Conservation (phyloP, 257 asterid genomes). For the Solanum lignicaule region DNA sequence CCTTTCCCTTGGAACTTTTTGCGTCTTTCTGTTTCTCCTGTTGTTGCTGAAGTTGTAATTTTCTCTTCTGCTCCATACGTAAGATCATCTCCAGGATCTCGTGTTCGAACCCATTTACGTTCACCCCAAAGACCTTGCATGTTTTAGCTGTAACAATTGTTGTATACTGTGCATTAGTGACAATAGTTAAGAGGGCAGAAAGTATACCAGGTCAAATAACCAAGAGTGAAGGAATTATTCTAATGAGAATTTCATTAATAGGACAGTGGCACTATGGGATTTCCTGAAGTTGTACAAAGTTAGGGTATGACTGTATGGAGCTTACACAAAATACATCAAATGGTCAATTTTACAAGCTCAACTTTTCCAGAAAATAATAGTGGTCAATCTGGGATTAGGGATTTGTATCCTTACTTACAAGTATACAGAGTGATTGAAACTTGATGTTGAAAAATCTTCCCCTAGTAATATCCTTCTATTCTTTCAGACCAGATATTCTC, state of each 20-base stretch:
- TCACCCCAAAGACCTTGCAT: too few relatives aligned
- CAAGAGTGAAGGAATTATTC: background rate
- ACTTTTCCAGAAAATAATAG: background rate
- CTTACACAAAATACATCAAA: background rate
- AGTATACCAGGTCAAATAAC: background rate
- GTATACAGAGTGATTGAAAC: background rate
- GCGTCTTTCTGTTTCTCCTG: too few relatives aligned
- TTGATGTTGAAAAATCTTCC: background rate
- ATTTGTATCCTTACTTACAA: background rate
- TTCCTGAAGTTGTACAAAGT: background rate
- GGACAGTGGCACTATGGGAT: background rate
- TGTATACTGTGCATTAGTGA: background rate
- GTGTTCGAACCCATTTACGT: too few relatives aligned
- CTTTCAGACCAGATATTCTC: background rate
- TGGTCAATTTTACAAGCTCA: background rate
- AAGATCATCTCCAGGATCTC: too few relatives aligned
- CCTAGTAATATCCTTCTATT: background rate
- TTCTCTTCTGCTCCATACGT: too few relatives aligned
- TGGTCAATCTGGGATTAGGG: background rate
- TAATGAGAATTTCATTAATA: background rate
- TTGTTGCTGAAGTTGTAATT: too few relatives aligned
- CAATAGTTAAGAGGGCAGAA: background rate
- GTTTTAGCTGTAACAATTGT: too few relatives aligned
- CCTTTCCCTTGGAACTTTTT: too few relatives aligned
- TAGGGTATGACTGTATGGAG: background rate